phyloP scores from a whole-genome alignment of 169 alveolate genomes.

The Hepatocystis sp. region DNA sequence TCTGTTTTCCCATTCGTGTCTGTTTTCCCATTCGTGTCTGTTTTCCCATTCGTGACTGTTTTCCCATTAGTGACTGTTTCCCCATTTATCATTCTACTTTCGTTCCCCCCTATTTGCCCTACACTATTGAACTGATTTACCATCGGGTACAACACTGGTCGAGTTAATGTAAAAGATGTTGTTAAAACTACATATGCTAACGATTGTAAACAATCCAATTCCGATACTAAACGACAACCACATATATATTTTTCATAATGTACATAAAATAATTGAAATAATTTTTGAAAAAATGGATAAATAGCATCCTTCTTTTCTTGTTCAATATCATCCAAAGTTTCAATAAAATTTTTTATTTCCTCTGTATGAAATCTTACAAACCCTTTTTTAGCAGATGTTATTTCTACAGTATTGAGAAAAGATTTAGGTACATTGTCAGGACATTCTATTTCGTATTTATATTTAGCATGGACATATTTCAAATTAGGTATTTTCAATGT shows the following conservation, averaged over 20 bases:
- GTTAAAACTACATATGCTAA: constrained; percentile 84
- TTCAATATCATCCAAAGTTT: constrained; percentile 91
- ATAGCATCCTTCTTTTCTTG: constrained; percentile 89
- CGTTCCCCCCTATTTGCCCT: background rate
- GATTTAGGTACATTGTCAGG: constrained; percentile 86
- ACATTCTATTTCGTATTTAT: constrained; percentile 93
- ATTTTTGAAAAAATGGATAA: constrained; percentile 85
- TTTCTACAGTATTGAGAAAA: constrained; percentile 86
- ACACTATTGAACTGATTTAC: too few species aligned
- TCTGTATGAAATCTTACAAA: constrained; percentile 88
- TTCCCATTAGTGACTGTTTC: background rate
- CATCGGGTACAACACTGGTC: constrained; percentile 51
- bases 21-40: too few species aligned
- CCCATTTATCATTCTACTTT: background rate
- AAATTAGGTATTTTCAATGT: constrained; percentile 53
- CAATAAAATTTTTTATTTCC: constrained; percentile 79
- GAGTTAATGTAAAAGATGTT: constrained; percentile 23
- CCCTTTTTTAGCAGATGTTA: constrained; percentile 95
- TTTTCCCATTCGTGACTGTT: background rate
- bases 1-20: constrained; percentile 18
- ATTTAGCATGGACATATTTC: constrained; percentile 87
- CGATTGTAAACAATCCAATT: constrained; percentile 93
- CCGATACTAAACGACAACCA: constrained; percentile 85
- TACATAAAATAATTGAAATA: constrained; percentile 88
- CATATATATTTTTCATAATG: constrained; percentile 75